Evolutionary conservation across 169 alveolate species (phyloP).

Genomic region (Plasmodium cynomolgi): DNA sequence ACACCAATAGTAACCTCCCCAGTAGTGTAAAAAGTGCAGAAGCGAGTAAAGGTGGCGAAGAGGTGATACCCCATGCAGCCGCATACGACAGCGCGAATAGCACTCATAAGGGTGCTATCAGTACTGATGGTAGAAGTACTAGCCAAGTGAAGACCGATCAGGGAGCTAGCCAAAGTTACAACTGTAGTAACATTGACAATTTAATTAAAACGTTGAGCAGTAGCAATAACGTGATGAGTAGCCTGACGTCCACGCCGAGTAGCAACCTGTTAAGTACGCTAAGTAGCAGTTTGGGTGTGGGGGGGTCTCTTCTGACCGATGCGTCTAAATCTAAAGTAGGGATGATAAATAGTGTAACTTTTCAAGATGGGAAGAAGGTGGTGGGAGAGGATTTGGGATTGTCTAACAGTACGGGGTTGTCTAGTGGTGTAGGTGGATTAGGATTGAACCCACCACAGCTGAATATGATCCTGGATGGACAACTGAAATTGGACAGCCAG

Average conservation of each 20-base stretch:
- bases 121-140: neutral
- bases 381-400: neutral
- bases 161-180: neutral
- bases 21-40: neutral
- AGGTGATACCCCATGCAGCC: neutral
- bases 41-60: neutral
- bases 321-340: neutral
- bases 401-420: neutral
- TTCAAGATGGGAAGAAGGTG: neutral
- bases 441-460: constrained; percentile 11
- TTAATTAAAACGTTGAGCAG: constrained; percentile 31
- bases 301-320: neutral
- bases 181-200: constrained; percentile 18
- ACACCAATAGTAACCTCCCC: neutral
- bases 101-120: neutral
- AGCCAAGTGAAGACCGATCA: neutral
- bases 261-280: neutral
- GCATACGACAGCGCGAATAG: neutral
- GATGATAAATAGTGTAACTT: neutral
- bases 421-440: neutral
- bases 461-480: constrained; percentile 36
- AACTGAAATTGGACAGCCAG: neutral
- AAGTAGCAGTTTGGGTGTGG: neutral
- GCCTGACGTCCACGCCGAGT: neutral
- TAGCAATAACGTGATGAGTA: neutral